phyloP scores from a whole-genome alignment of 306 rosid species.

The Rosa chinensis region DNA sequence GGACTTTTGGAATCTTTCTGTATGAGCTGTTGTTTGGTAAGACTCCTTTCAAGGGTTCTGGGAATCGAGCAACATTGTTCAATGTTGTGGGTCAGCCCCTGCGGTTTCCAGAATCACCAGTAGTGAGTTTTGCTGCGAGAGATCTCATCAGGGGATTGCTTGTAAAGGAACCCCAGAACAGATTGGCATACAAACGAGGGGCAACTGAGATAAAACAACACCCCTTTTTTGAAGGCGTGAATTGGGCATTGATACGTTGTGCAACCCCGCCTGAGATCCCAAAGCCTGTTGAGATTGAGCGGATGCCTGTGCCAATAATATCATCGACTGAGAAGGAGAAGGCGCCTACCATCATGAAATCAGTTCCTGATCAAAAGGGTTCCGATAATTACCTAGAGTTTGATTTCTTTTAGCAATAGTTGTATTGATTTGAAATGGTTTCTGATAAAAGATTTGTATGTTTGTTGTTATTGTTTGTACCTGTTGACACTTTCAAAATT shows the following conservation, averaged over 20 bases:
- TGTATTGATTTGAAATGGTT: constrained; percentile 40
- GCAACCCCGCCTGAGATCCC: constrained; percentile 99
- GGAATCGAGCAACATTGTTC: constrained; percentile 84
- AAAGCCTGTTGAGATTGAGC: constrained; percentile 74
- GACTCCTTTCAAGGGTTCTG: constrained; percentile 97
- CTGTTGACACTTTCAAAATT: constrained; percentile 51
- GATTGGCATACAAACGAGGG: constrained; percentile 88
- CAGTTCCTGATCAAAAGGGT: constrained; percentile 63
- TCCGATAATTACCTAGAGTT: constrained; percentile 92
- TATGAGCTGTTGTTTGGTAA: constrained; percentile 91
- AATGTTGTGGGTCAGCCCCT: constrained; percentile 92
- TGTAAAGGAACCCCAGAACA: constrained; percentile 86
- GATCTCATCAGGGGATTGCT: constrained; percentile 93
- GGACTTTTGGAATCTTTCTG: constrained; percentile 95
- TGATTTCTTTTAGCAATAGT: constrained; percentile 86
- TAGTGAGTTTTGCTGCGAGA: constrained; percentile 90
- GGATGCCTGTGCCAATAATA: constrained; percentile 67
- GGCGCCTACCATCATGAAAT: constrained; percentile 31
- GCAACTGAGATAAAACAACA: constrained; percentile 96
- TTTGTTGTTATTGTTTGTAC: constrained; percentile 38
- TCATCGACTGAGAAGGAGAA: constrained; percentile 62
- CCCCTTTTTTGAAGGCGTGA: constrained; percentile 96
- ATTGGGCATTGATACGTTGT: constrained; percentile 96
- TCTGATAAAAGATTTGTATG: constrained; percentile 60
- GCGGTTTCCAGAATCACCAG: constrained; percentile 89